A percentile compares a stretch with the other conserved stretches of the same genome.
Evolutionary conservation across 805 yeast genomes (phyloP).

Genomic region (Hemisphaericaspora nanyangensis): DNA sequence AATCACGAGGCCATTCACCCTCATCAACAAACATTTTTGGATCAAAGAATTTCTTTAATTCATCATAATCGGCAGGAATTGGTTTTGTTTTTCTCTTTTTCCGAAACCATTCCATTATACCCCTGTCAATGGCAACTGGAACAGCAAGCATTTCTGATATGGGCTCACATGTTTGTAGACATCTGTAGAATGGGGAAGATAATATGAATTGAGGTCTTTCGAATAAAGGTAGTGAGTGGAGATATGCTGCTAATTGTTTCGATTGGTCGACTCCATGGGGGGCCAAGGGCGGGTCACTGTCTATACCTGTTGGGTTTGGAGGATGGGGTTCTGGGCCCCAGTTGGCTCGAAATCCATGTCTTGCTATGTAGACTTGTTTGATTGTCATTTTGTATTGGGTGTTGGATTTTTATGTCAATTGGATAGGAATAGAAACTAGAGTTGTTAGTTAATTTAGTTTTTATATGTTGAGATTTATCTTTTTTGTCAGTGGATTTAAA

Average conservation of each 20-base stretch:
- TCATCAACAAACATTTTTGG: slow-evolving; percentile 25
- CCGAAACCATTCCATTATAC: slow-evolving; percentile 90
- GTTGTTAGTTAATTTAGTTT: too few species aligned
- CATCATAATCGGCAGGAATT: slow-evolving; percentile 52
- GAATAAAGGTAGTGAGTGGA: slow-evolving; percentile 36
- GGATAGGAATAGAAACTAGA: too few species aligned
- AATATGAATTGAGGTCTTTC: slow-evolving; percentile 71
- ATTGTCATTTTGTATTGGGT: too few species aligned
- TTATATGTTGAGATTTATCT: too few species aligned
- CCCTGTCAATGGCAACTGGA: slow-evolving; percentile 67
- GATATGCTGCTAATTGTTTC: slow-evolving; percentile 62
- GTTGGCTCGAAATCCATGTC: slow-evolving; percentile 89
- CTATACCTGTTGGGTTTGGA: slow-evolving; percentile 82
- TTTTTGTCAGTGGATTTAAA: too few species aligned
- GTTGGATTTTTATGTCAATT: too few species aligned
- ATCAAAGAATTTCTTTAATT: slow-evolving; percentile 53
- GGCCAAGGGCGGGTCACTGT: slow-evolving; percentile 85
- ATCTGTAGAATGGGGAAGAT: slow-evolving; percentile 84
- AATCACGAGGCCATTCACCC: slow-evolving; percentile 38
- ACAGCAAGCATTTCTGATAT: slow-evolving; percentile 56
- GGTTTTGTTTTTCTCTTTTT: slow-evolving; percentile 69
- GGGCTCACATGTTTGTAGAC: slow-evolving; percentile 78
- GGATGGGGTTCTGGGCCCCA: slow-evolving; percentile 76
- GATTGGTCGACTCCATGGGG: slow-evolving; percentile 89
- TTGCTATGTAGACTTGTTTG: slow-evolving; percentile 62